Evolutionary conservation across 2,329 filamentous ascomycete species (phyloP).

Genomic region (Coniochaeta sp.): DNA sequence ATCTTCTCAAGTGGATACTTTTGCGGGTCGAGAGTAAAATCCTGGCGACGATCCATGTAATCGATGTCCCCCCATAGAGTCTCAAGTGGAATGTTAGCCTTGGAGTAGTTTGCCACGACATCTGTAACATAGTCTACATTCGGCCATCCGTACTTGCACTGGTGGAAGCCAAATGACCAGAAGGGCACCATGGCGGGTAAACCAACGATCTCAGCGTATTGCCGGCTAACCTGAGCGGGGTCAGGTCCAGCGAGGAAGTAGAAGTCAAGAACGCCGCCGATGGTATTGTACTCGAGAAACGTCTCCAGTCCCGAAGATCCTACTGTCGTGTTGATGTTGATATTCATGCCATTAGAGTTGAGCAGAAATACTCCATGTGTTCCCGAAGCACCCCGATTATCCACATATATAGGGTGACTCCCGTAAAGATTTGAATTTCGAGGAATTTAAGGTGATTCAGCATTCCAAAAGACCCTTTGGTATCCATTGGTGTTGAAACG

Average conservation of each 20-base stretch:
- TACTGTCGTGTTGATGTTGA: conserved; percentile 56
- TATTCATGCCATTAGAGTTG: conserved; percentile 69
- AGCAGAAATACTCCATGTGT: conserved; percentile 62
- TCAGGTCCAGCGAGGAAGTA: conserved; percentile 56
- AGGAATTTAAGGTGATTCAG: conserved; percentile 57
- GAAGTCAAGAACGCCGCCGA: conserved; percentile 70
- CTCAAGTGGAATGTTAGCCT: conserved; percentile 57
- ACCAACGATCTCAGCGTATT: conserved; percentile 50
- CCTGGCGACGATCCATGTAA: conserved; percentile 44
- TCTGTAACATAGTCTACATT: conserved; percentile 56
- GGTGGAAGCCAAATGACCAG: conserved; percentile 54
- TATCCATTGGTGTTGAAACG: conserved; percentile 56
- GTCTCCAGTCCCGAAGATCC: conserved; percentile 38
- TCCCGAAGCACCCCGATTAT: conserved; percentile 48
- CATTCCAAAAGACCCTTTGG: conserved; percentile 60
- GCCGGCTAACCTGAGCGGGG: conserved; percentile 48
- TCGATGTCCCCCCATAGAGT: conserved; percentile 61
- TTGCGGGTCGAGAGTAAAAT: conserved; percentile 57
- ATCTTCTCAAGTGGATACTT: conserved; percentile 54
- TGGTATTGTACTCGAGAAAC: conserved; percentile 70
- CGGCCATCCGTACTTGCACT: conserved; percentile 57
- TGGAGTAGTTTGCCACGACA: conserved; percentile 59
- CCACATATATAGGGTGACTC: conserved; percentile 67
- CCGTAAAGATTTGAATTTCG: conserved; percentile 55
- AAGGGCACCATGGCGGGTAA: conserved; percentile 55